Conservation (phyloP, 495 filamentous ascomycete genomes). For the Lindgomyces ingoldianus region DNA sequence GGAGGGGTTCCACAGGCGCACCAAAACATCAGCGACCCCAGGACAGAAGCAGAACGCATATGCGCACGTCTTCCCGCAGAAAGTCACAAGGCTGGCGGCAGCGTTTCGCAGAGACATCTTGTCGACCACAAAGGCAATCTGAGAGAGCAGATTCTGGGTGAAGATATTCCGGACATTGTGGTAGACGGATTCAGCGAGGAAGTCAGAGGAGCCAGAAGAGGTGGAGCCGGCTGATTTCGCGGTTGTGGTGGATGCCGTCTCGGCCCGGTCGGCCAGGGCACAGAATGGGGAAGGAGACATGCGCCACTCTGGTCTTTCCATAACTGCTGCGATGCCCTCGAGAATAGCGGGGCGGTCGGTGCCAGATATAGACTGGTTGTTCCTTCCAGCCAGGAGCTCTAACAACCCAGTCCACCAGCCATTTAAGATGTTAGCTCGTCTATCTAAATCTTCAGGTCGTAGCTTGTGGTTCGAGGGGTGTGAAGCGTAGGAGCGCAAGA, state of each 20-base stretch:
- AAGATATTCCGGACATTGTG: conserved; percentile 95
- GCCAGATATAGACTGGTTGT: conserved; percentile 70
- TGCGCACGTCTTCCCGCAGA: conserved; percentile 90
- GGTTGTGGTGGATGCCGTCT: conserved; percentile 49
- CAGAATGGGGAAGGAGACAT: conserved; percentile 65
- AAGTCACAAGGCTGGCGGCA: conserved; percentile 88
- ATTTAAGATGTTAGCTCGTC: conserved; percentile 77
- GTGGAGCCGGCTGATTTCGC: conserved; percentile 55
- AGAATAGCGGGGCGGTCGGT: conserved; percentile 80
- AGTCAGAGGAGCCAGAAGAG: conserved; percentile 68
- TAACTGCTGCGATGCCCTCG: conserved; percentile 78
- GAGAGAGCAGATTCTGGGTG: conserved; percentile 78
- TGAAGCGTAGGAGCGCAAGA: conserved; percentile 70
- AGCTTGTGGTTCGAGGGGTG: conserved; percentile 69
- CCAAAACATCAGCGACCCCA: conserved; percentile 81
- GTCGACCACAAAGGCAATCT: conserved; percentile 87
- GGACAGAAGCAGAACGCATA: conserved; percentile 97
- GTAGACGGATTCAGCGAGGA: conserved; percentile 83
- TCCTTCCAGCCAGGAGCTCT: conserved; percentile 76
- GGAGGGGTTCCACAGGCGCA: conserved; percentile 77
- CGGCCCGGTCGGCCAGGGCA: conserved; percentile 54
- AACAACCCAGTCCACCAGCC: conserved; percentile 95
- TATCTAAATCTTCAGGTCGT: conserved; percentile 81
- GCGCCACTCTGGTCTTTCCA: conserved; percentile 93
- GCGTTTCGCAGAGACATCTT: conserved; percentile 87